These are phyloP conservation scores for Athelia psychrophila DNA, from an alignment of 1,284 basidiomycete species.

Conservation along the genomic window DNA sequence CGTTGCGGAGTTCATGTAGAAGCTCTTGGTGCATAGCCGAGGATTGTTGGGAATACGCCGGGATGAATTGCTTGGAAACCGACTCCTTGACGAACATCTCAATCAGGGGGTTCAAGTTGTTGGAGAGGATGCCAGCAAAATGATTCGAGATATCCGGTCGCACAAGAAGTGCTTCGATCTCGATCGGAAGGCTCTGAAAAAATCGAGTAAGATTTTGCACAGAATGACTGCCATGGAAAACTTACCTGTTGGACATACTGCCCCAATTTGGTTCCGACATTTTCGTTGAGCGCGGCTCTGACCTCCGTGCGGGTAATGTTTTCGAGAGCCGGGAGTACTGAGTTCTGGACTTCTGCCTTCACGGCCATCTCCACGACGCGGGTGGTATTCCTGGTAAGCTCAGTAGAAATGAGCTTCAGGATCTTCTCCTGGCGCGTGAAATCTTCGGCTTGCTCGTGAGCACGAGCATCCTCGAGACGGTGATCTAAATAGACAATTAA, in stretches of 20 bases:
- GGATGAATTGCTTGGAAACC: conserved; percentile 68
- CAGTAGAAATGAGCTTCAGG: conserved; percentile 79
- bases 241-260: conserved; percentile 72
- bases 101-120: conserved; percentile 66
- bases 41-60: conserved; percentile 68
- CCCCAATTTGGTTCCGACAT: conserved; percentile 67
- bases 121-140: conserved; percentile 67
- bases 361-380: conserved; percentile 83
- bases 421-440: conserved; percentile 83
- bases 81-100: conserved; percentile 80
- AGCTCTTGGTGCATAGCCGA: conserved; percentile 74
- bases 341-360: conserved; percentile 75
- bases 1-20: conserved; percentile 65
- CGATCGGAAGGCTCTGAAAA: conserved; percentile 62
- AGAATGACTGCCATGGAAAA: conserved; percentile 10
- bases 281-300: conserved; percentile 68
- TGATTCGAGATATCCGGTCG: conserved; percentile 75
- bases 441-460: conserved; percentile 72
- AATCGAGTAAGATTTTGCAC: neutral
- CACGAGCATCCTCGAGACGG: conserved; percentile 76
- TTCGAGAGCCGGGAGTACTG: conserved; percentile 76
- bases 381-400: conserved; percentile 80
- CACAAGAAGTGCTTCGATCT: conserved; percentile 73
- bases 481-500: conserved; percentile 69
- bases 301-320: conserved; percentile 77